Evolutionary conservation across 805 yeast species (phyloP).

Genomic region (Alloascoidea hylecoeti): DNA sequence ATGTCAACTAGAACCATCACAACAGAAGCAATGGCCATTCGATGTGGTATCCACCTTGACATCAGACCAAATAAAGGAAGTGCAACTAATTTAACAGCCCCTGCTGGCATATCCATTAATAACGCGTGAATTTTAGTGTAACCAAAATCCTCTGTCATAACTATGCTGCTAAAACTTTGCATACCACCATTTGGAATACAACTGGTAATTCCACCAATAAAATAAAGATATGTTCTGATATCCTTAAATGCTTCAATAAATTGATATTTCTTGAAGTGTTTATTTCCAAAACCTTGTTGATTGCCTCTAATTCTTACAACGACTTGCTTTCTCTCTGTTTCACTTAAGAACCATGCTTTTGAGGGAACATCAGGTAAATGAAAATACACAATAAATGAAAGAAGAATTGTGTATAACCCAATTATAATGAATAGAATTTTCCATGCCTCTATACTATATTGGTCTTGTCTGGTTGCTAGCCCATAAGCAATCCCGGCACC

Average conservation of each 20-base stretch:
- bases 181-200: constrained; percentile 34
- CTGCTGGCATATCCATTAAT: constrained; percentile 25
- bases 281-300: constrained; percentile 38
- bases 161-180: constrained; percentile 25
- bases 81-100: no score
- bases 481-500: no score
- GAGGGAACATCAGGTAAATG: constrained; percentile 36
- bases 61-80: no score
- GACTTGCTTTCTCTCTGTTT: constrained; percentile 24
- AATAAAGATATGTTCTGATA: constrained; percentile 26
- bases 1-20: no score
- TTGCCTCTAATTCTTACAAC: constrained; percentile 32
- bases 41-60: no score
- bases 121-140: constrained; percentile 21
- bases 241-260: constrained; percentile 28
- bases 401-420: no score
- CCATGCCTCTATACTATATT: no score
- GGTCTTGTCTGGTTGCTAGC: no score
- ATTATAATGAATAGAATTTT: no score
- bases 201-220: constrained; percentile 20
- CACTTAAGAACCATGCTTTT: constrained; percentile 23
- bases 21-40: no score
- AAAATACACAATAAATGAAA: no score
- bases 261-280: constrained; percentile 31
- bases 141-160: constrained; percentile 22